Conservation (phyloP, 2,329 filamentous ascomycete species). For the Scleromitrula shiraiana region DNA sequence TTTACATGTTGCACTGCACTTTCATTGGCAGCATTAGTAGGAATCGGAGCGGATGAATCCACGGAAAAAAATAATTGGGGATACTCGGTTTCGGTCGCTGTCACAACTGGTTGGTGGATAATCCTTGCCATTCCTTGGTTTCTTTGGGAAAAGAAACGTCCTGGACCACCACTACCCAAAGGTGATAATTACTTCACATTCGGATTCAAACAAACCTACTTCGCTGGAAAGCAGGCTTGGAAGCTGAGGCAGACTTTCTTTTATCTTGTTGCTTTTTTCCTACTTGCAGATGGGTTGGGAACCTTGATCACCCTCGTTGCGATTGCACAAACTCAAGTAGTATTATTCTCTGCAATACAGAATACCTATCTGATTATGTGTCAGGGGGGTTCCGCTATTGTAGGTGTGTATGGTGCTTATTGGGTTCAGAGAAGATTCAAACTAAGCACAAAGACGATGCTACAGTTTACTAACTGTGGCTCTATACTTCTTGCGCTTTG, state of each 20-base stretch:
- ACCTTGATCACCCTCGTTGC: slow-evolving; percentile 23
- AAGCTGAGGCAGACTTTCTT: slow-evolving; percentile 26
- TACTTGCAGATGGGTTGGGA: slow-evolving; percentile 26
- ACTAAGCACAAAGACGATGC: slow-evolving; percentile 26
- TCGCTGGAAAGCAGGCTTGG: slow-evolving; percentile 23
- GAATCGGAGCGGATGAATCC: slow-evolving; percentile 22
- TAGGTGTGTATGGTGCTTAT: slow-evolving; percentile 24
- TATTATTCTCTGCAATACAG: slow-evolving; percentile 23
- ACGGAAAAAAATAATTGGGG: slow-evolving; percentile 25
- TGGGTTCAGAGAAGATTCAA: slow-evolving; percentile 23
- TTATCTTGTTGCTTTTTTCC: slow-evolving; percentile 27
- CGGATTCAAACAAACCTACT: slow-evolving; percentile 27
- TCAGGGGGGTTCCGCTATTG: slow-evolving; percentile 21
- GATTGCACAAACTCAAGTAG: slow-evolving; percentile 26
- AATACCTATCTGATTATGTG: slow-evolving; percentile 28
- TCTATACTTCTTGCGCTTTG: slow-evolving; percentile 23
- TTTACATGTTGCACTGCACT: slow-evolving; percentile 25
- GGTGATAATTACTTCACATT: slow-evolving; percentile 26
- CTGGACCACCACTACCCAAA: slow-evolving; percentile 23
- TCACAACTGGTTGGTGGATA: slow-evolving; percentile 28
- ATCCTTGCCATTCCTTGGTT: slow-evolving; percentile 28
- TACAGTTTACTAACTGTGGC: slow-evolving; percentile 24
- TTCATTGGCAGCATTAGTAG: slow-evolving; percentile 23
- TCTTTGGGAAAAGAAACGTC: slow-evolving; percentile 28
- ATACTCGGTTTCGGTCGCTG: slow-evolving; percentile 26